These are phyloP conservation scores for Hericium erinaceus DNA, from an alignment of 768 basidiomycete species.

Conservation along the genomic window DNA sequence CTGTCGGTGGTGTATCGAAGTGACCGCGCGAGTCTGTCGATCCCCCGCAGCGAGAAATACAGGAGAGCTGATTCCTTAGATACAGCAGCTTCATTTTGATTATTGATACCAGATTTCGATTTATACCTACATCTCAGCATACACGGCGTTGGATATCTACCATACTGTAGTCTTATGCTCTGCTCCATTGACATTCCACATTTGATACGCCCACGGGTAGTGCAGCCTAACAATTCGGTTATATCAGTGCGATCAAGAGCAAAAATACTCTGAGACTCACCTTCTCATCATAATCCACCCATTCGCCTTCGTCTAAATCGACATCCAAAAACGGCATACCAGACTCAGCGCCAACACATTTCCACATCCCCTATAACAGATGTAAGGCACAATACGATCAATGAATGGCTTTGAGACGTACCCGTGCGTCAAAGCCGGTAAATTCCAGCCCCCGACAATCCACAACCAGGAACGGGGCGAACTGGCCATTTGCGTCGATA, in stretches of 20 bases:
- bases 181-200: constrained; percentile 55
- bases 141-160: neutral
- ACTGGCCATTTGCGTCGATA: constrained; percentile 48
- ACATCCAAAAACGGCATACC: constrained; percentile 54
- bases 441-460: constrained; percentile 89
- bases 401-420: constrained; percentile 18
- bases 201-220: constrained; percentile 65
- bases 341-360: constrained; percentile 51
- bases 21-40: too few species aligned
- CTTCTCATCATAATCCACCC: constrained; percentile 92
- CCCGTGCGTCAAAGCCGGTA: constrained; percentile 63
- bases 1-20: too few species aligned
- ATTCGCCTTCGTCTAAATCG: constrained; percentile 58
- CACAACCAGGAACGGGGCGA: constrained; percentile 56
- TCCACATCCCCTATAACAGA: constrained; percentile 63
- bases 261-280: constrained; percentile 26
- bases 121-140: neutral
- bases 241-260: neutral
- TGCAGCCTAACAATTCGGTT: constrained; percentile 31
- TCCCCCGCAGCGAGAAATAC: too few species aligned
- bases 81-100: too few species aligned
- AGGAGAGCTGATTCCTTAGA: too few species aligned
- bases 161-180: constrained; percentile 33
- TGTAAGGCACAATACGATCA: neutral
- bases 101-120: too few species aligned